Conservation (phyloP, 768 basidiomycete genomes). For the Rossbeevera mucosa region DNA sequence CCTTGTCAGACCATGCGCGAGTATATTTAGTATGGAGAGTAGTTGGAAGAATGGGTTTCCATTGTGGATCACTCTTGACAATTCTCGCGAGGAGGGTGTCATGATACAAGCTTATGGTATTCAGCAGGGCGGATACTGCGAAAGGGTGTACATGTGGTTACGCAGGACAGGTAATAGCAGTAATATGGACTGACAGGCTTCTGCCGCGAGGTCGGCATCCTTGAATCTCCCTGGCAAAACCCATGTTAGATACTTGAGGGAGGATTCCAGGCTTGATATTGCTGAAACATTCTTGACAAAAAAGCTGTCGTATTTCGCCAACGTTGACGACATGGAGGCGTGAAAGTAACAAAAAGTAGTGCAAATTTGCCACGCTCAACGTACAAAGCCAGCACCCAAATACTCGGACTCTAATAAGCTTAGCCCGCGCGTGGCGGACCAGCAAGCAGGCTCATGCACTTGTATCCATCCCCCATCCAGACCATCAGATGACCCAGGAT, state of each 20-base stretch:
- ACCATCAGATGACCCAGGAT: conserved; percentile 20
- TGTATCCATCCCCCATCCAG: conserved; percentile 6
- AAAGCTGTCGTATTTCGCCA: conserved; percentile 76
- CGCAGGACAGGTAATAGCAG: conserved; percentile 10
- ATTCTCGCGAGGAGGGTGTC: conserved; percentile 81
- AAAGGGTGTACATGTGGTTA: conserved; percentile 11
- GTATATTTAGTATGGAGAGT: conserved; percentile 87
- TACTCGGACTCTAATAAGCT: conserved; percentile 10
- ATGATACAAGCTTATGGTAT: conserved; percentile 89
- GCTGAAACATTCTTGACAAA: conserved; percentile 81
- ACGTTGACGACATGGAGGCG: conserved; percentile 52
- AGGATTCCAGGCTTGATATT: conserved; percentile 84
- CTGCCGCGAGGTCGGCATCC: conserved; percentile 93
- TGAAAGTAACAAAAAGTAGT: background rate
- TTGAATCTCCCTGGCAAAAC: conserved; percentile 94
- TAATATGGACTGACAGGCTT: conserved; percentile 68
- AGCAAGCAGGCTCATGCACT: background rate
- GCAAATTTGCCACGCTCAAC: conserved; percentile 8
- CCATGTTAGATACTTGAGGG: conserved; percentile 88
- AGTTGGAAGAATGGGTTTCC: conserved; percentile 70
- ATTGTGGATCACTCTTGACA: conserved; percentile 58
- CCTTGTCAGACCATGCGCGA: conserved; percentile 74
- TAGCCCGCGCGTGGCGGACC: conserved; percentile 17
- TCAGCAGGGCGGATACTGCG: conserved; percentile 82
- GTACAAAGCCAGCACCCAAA: conserved; percentile 29